Evolutionary conservation across 768 basidiomycete species (phyloP).

Genomic region (Tricholoma matsutake): DNA sequence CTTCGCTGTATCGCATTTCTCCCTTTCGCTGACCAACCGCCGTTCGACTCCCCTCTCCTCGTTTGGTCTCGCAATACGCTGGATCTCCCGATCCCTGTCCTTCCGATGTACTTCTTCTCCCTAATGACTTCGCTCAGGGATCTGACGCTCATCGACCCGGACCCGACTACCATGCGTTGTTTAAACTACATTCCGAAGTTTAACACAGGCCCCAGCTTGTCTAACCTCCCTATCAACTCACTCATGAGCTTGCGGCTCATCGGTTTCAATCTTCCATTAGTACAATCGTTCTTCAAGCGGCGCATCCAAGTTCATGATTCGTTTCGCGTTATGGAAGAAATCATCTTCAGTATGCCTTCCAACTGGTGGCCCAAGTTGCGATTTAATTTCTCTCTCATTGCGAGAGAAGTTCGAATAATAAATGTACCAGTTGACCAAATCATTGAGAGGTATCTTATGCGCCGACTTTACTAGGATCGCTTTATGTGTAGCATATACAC

Average conservation of each 20-base stretch:
- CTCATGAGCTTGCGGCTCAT: neutral
- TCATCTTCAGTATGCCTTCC: neutral
- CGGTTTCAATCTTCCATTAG: conserved; percentile 7
- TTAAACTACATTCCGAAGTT: conserved; percentile 6
- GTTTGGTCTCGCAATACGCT: neutral
- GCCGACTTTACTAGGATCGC: neutral
- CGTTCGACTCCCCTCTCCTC: neutral
- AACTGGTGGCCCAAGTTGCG: neutral
- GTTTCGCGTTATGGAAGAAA: neutral
- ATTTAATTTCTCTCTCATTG: neutral
- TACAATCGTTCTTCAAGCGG: conserved; percentile 4
- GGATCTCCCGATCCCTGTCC: neutral
- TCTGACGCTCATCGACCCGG: conserved; percentile 4
- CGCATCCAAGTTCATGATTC: neutral
- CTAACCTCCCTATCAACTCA: neutral
- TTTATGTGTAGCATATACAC: too few relatives aligned
- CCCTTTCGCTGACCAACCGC: neutral
- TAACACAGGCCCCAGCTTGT: neutral
- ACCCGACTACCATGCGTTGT: conserved; percentile 4
- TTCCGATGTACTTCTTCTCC: conserved; percentile 6
- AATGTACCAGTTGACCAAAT: neutral
- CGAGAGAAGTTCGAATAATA: neutral
- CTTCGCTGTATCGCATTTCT: conserved; percentile 6
- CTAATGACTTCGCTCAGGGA: conserved; percentile 7
- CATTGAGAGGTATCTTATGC: neutral